Conservation (phyloP, 768 basidiomycete species). For the Mycena leptocephala region DNA sequence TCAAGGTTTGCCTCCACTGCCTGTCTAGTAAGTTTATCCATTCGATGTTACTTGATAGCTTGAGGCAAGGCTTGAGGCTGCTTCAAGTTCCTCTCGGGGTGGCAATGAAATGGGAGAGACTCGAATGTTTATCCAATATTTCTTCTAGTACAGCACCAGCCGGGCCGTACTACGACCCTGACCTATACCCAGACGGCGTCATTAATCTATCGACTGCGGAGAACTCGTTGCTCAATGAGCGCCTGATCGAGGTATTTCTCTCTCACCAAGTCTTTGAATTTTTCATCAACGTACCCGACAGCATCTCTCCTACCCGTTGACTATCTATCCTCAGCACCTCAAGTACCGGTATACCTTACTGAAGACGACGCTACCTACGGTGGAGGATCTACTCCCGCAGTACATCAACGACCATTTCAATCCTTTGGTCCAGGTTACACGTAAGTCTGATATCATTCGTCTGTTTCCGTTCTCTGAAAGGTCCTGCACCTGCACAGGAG, state of each 20-base stretch:
- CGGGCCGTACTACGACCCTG: constrained; percentile 30
- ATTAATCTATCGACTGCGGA: constrained; percentile 38
- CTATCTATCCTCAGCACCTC: constrained; percentile 22
- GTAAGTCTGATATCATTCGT: not conserved
- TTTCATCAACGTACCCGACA: not conserved
- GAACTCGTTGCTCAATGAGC: constrained; percentile 34
- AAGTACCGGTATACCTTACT: constrained; percentile 28
- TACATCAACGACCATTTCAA: constrained; percentile 37
- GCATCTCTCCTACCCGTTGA: constrained; percentile 30
- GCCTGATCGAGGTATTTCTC: constrained; percentile 30
- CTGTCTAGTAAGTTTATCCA: not conserved
- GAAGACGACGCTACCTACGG: constrained; percentile 32
- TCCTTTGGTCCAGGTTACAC: constrained; percentile 23
- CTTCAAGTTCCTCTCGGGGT: no score
- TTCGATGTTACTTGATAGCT: no score
- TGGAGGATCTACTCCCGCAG: constrained; percentile 34
- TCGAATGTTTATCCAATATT: not conserved
- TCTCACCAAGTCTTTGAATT: no score
- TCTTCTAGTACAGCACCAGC: constrained; percentile 2
- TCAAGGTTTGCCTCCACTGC: not conserved
- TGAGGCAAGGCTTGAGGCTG: no score
- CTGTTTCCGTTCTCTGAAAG: no score
- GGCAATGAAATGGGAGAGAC: not conserved
- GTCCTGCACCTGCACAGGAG: not conserved
- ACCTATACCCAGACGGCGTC: constrained; percentile 29